Base-by-base conservation (phyloP, 768 basidiomycete genomes). In the Pholiota conissans region DNA sequence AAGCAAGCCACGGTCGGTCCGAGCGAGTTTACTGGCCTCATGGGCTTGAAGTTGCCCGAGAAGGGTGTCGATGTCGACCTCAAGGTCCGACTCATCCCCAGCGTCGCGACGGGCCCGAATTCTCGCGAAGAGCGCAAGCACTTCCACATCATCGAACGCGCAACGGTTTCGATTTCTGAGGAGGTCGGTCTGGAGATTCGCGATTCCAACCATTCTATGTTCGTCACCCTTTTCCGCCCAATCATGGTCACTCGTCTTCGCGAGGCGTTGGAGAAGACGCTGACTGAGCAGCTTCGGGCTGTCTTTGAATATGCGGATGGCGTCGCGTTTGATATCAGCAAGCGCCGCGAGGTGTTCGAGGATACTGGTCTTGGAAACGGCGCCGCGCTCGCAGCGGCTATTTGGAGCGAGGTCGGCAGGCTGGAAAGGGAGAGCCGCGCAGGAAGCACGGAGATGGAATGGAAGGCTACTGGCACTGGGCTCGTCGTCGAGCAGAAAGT, bases 61-160 rank as follows among this genome's bases (percentile, higher is more conserved):
- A 81, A 87, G 58, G 89, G 88, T 28, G 70, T 91, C 62, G 85
- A 89, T 57, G 65, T 91, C 34, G 87, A 90, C 68, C 65, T 90
- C 57, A 85, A 85, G 62, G 68, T 90, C 11, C 81, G 85, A 18
- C 71, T 86, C 46, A 83, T 90, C 49, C 84, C 89, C 0, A 78
- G 76, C 16, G 79, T 79, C 0, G 64, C 71, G 2, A 70, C 69
- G 3, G 81, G 84, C 9, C 54, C 67, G 4, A 49, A 68, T 2
- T 74, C 73, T 48, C 83, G 88, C 47, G 73, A 74, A 16, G 63
- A 63, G 2, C 64, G 61, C 39, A 75, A 75, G 39, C 78, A 83
- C 28, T 90, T 84, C 76, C 76, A 85, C 68, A 75, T 77, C 35
- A 71, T 90, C 52, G 88, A 90, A 59, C 71, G 74, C 7, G 78